Conservation (phyloP, 768 basidiomycete genomes). For the Sutorius australiensis region DNA sequence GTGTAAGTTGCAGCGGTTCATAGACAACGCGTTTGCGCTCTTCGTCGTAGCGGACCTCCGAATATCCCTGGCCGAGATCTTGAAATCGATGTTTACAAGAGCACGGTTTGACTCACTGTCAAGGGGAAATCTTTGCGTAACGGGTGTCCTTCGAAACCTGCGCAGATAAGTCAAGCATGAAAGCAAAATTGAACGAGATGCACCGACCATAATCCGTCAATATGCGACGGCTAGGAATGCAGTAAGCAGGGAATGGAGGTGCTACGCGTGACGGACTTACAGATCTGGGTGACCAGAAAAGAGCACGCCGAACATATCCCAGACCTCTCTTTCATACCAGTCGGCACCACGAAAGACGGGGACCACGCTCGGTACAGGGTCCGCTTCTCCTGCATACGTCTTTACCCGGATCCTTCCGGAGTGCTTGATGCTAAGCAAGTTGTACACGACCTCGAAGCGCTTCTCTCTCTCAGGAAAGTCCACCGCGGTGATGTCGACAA, state of each 20-base stretch:
- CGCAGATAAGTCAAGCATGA: background rate
- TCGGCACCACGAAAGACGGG: slow-evolving; percentile 87
- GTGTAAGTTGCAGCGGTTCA: slow-evolving; percentile 95
- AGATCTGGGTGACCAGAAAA: slow-evolving; percentile 96
- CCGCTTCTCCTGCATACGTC: slow-evolving; percentile 92
- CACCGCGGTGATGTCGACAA: slow-evolving; percentile 93
- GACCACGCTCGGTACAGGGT: slow-evolving; percentile 80
- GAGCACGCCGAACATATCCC: slow-evolving; percentile 97
- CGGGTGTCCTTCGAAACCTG: slow-evolving; percentile 96
- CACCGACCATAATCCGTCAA: slow-evolving; percentile 90
- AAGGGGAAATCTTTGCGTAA: slow-evolving; percentile 97
- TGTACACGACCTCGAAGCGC: slow-evolving; percentile 96
- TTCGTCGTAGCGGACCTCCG: slow-evolving; percentile 96
- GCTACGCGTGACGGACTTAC: slow-evolving; percentile 43
- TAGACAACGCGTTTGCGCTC: slow-evolving; percentile 96
- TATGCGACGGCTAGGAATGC: slow-evolving; percentile 73
- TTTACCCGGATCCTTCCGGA: slow-evolving; percentile 91
- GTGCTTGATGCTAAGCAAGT: slow-evolving; percentile 77
- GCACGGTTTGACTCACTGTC: slow-evolving; percentile 53
- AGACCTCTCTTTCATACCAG: slow-evolving; percentile 98
- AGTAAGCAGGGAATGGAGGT: slow-evolving; percentile 14
- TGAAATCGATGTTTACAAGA: background rate
- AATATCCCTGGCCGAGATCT: slow-evolving; percentile 72
- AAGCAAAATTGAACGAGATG: background rate
- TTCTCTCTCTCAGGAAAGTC: slow-evolving; percentile 93